Evolutionary conservation across 768 basidiomycete species (phyloP).

Genomic region (Coprinopsis sp.): DNA sequence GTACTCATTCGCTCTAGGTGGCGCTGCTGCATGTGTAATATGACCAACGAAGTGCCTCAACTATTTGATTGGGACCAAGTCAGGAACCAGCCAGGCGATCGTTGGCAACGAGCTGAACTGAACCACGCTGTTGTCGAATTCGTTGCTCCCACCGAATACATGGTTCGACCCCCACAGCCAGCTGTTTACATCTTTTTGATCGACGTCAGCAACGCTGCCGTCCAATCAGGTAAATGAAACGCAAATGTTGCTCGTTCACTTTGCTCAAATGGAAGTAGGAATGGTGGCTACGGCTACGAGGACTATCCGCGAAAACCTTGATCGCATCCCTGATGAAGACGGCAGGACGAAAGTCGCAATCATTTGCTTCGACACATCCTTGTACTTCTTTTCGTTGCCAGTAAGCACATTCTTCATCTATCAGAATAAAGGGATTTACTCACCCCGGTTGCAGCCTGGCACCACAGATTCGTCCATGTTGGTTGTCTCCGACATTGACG

Average conservation of each 20-base stretch:
- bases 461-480: conserved; percentile 85
- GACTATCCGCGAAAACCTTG: conserved; percentile 92
- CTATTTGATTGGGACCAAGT: conserved; percentile 98
- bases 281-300: conserved; percentile 99
- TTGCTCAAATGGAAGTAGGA: conserved; percentile 38
- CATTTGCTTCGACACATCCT: conserved; percentile 84
- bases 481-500: conserved; percentile 94
- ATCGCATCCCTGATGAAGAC: conserved; percentile 93
- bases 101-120: conserved; percentile 91
- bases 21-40: conserved; percentile 99
- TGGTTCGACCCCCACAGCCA: conserved; percentile 98
- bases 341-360: conserved; percentile 88
- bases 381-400: conserved; percentile 96
- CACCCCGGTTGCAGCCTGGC: conserved; percentile 44
- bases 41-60: conserved; percentile 98
- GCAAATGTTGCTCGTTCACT: neutral
- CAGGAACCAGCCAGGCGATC: conserved; percentile 89
- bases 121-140: conserved; percentile 95
- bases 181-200: conserved; percentile 96
- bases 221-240: conserved; percentile 68
- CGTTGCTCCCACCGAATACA: conserved; percentile 97
- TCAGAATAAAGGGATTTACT: neutral
- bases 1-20: conserved; percentile 47
- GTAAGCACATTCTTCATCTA: conserved; percentile 43
- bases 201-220: conserved; percentile 89